These are phyloP conservation scores for Alternaria tenuissima DNA, from an alignment of 2,329 filamentous ascomycete genomes.

Conservation along the genomic window DNA sequence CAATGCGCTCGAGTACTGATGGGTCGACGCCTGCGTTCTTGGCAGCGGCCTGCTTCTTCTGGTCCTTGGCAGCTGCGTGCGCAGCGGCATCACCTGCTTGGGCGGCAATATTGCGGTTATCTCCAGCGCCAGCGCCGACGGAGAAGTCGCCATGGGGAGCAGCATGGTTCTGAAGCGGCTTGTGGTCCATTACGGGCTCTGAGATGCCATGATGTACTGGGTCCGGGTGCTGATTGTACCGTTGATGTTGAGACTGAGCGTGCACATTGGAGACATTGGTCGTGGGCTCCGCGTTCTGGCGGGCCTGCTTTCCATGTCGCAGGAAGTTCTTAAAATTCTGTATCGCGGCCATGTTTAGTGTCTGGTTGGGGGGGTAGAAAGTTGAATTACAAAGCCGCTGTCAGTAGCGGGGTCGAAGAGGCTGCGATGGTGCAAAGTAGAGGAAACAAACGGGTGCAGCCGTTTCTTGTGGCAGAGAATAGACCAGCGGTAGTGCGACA, in stretches of 20 bases:
- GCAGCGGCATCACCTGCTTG: constrained; percentile 73
- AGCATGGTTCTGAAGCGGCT: constrained; percentile 60
- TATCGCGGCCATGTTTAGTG: constrained; percentile 71
- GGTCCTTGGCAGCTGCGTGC: constrained; percentile 68
- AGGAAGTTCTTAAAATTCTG: constrained; percentile 99
- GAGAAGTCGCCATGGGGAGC: constrained; percentile 67
- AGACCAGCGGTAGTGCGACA: constrained; percentile 23
- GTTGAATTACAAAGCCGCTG: constrained; percentile 23
- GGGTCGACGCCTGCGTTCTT: constrained; percentile 59
- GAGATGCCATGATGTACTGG: constrained; percentile 65
- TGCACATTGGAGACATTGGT: constrained; percentile 71
- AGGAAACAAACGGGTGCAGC: constrained; percentile 25
- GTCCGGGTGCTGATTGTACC: constrained; percentile 56
- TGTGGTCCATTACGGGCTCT: constrained; percentile 66
- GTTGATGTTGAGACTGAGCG: constrained; percentile 65
- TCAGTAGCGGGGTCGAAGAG: constrained; percentile 29
- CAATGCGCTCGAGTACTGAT: constrained; percentile 80
- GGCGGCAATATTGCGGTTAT: constrained; percentile 70
- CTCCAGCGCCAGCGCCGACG: constrained; percentile 66
- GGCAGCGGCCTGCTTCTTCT: constrained; percentile 62
- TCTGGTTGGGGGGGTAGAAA: constrained; percentile 5
- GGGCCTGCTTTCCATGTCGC: constrained; percentile 95
- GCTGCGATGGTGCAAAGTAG: constrained; percentile 15
- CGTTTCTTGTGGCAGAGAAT: constrained; percentile 22
- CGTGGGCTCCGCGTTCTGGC: constrained; percentile 70